Base-by-base conservation (phyloP, 169 alveolate genomes). In the Eimeria mitis region DNA sequence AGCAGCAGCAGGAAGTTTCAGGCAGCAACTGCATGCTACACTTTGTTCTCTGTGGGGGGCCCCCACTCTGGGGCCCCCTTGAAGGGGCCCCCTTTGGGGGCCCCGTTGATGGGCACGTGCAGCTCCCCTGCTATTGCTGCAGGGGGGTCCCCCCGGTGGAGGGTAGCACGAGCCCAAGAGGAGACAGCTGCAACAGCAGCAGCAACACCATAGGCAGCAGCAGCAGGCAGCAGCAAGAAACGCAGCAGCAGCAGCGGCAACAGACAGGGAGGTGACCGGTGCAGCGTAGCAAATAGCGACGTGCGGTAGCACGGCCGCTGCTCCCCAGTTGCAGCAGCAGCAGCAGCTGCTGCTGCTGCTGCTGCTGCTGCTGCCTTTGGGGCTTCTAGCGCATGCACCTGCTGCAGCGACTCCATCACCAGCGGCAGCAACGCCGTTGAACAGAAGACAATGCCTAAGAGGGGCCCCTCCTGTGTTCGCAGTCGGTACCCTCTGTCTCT, bases 391-490 rank as follows among this genome's bases (percentile, higher is more conserved):
- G 90, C 90, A 56, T 83, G 90, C 76, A 83, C 44, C 73, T 83
- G 90, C 90, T 83, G 90, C 73, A 83, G 73, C 1, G 90, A 28
- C 54, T 83, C 90, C 47, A 83, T 56, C 34, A 83, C 73, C 90
- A 83, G 73, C 56, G 90, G 90, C 90, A 83, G 52, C 73, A 83
- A 75, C 73, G 90, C 90, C 31, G 90, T 65, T n/a, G 90, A 83
- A n/a, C 90, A 83, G 19, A 83, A 49, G 37, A 83, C 75, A 54
- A 83, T 49, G 1, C 70, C 70, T 44, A 54, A 8, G 75, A 13
- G 75, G 34, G 70, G 75, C 52, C 75, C 56, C 73, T 40, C 73
- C 1, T 47, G 75, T 52, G 5, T 3, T 44, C 54, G 6, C 31
- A 1, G 84, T 54, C 4, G 4, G 37, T 37, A 5, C 4, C 14